A percentile compares a stretch with the other conserved stretches of the same genome.
These are phyloP conservation scores for Peronospora farinosa DNA, from an alignment of 352 stramenopile genomes.

Conservation along the genomic window DNA sequence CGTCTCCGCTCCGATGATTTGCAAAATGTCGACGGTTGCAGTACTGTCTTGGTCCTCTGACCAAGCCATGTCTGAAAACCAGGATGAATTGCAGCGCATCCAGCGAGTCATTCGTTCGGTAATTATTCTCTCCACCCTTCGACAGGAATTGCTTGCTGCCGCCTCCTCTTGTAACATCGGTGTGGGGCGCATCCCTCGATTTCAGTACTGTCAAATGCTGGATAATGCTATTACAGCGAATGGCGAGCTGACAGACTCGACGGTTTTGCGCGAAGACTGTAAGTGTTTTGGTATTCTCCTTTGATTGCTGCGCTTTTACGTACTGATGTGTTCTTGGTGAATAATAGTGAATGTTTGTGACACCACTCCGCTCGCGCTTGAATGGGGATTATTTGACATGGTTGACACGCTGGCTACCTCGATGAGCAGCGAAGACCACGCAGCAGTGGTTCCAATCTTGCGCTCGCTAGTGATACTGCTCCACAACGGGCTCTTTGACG, in stretches of 20 bases:
- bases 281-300: slow-evolving; percentile 6
- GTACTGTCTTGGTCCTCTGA: slow-evolving; percentile 79
- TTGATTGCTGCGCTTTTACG: slow-evolving; percentile 1
- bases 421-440: slow-evolving; percentile 81
- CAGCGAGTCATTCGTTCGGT: slow-evolving; percentile 65
- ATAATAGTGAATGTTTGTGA: slow-evolving; percentile 47
- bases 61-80: slow-evolving; percentile 44
- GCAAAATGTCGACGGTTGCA: slow-evolving; percentile 73
- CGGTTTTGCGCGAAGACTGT: slow-evolving; percentile 43
- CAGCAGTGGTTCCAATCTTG: slow-evolving; percentile 49
- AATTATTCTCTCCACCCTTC: slow-evolving; percentile 53
- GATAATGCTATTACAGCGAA: slow-evolving; percentile 70
- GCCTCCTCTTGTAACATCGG: slow-evolving; percentile 23
- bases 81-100: slow-evolving; percentile 58
- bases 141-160: slow-evolving; percentile 39
- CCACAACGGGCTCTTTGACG: slow-evolving; percentile 51
- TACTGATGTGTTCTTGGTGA: slow-evolving; percentile 12
- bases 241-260: slow-evolving; percentile 49
- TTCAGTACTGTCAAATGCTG: slow-evolving; percentile 72
- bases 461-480: slow-evolving; percentile 49
- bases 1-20: slow-evolving; percentile 74
- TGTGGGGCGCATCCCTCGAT: slow-evolving; percentile 43
- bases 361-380: slow-evolving; percentile 51
- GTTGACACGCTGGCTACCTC: slow-evolving; percentile 58
- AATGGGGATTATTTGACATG: slow-evolving; percentile 70